Evolutionary conservation across 176 grass and related monocot species (phyloP), one percentile per base, ranked within the genome.

Genomic region (Typha latifolia): DNA sequence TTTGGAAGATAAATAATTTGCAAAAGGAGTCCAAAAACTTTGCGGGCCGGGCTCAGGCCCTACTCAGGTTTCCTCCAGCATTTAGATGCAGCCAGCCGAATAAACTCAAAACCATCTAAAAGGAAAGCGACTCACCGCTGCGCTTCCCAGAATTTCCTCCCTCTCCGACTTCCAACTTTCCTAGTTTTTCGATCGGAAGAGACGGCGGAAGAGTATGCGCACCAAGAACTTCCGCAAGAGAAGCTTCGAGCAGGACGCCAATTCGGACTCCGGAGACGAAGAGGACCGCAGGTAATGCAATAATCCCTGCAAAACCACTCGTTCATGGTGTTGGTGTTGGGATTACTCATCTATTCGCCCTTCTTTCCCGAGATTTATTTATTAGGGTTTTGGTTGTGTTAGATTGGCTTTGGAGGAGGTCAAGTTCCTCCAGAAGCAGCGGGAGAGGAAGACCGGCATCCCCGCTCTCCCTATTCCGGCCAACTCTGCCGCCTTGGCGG

Each of bases 371-470:
- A 9, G 32, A 26, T 26, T 26, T 26, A 3, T 19, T 49, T 71
- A 47, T 62, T 23, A 52, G 51, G 69, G 51, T 82, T 1, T 5
- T 32, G 8, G 51, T 53, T 51, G 0, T 63, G 1, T 51, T 63
- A 92, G 89, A 48, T 66, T 82, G 64, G 69, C 82, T 0, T 68
- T 92, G 65, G 89, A 92, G 79, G 89, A 92, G 85, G 68, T 92
- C 49, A 92, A 66, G 68, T 88, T 80, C 53, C 72, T 66, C 79
- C 84, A 86, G 75, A 82, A 79, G 84, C 84, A 78, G 22, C 79
- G 84, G 48, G 84, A 86, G 84, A 78, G 79, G 79, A 82, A 79
- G 63, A 31, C 67, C 24, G 84, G 84, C 16, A 86, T 86, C 61
- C 75, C 84, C 32, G 79, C n/a, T 20, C n/a, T 57, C 52, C 15